Conservation (phyloP, 768 basidiomycete genomes). For the Termitomyces sp. region DNA sequence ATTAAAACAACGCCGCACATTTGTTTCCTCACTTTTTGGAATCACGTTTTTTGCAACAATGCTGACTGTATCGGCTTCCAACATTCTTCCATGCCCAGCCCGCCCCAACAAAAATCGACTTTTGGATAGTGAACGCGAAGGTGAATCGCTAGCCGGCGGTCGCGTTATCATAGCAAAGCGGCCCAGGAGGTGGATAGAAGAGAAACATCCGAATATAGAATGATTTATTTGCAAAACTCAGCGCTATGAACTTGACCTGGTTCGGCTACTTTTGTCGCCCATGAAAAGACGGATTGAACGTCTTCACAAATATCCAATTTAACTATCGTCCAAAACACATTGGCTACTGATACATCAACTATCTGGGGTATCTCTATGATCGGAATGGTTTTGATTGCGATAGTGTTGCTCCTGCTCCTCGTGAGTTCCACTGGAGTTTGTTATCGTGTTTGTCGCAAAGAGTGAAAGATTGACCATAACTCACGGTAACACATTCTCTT, state of each 20-base stretch:
- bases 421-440: constrained; percentile 46
- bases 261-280: background rate
- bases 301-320: background rate
- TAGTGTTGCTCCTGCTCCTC: constrained; percentile 59
- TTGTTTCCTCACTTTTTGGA: constrained; percentile 76
- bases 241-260: background rate
- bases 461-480: constrained; percentile 10
- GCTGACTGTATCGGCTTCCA: constrained; percentile 76
- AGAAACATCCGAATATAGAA: constrained; percentile 41
- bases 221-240: constrained; percentile 4
- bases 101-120: constrained; percentile 52
- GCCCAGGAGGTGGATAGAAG: constrained; percentile 80
- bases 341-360: constrained; percentile 20
- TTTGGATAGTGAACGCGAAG: constrained; percentile 43
- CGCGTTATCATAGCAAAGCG: constrained; percentile 53
- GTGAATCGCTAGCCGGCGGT: constrained; percentile 18
- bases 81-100: constrained; percentile 78
- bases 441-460: background rate
- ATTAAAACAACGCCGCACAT: constrained; percentile 61
- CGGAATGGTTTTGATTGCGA: constrained; percentile 32
- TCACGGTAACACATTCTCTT: constrained; percentile 66
- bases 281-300: background rate
- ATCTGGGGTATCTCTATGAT: constrained; percentile 20
- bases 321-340: constrained; percentile 16
- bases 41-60: constrained; percentile 76